phyloP scores from a whole-genome alignment of 1,284 basidiomycete genomes.

The Neolentinus lepideus region DNA sequence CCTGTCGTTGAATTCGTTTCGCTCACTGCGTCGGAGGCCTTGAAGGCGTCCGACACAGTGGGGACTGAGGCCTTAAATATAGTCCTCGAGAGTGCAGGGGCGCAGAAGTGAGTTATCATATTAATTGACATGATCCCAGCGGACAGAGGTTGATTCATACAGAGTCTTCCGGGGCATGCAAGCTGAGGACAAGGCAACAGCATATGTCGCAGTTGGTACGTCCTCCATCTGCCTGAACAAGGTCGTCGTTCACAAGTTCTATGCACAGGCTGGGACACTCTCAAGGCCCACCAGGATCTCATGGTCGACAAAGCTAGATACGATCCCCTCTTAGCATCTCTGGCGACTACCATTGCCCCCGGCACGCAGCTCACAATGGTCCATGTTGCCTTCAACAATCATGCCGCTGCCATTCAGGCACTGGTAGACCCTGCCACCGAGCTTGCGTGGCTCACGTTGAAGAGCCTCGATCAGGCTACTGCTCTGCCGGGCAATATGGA shows the following conservation, averaged over 20 bases:
- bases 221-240: constrained; percentile 5
- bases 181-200: constrained; percentile 16
- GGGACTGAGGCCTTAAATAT: not conserved
- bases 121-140: too few species aligned
- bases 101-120: not conserved
- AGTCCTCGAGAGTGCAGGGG: not conserved
- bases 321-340: not conserved
- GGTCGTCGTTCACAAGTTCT: not conserved
- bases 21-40: constrained; percentile 17
- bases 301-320: not conserved
- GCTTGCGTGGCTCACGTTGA: not conserved
- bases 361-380: not conserved
- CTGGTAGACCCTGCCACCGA: not conserved
- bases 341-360: not conserved
- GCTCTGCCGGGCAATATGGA: not conserved
- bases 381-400: not conserved
- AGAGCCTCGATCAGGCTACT: not conserved
- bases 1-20: constrained; percentile 15
- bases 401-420: not conserved
- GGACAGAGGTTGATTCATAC: too few species aligned
- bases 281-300: not conserved
- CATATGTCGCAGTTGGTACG: constrained; percentile 22
- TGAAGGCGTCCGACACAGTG: constrained; percentile 1
- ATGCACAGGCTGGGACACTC: not conserved
- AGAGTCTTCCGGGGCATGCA: not conserved